These are phyloP conservation scores for Balamuthia mandrillaris DNA, from an alignment of 208 protist genomes.

Conservation along the genomic window DNA sequence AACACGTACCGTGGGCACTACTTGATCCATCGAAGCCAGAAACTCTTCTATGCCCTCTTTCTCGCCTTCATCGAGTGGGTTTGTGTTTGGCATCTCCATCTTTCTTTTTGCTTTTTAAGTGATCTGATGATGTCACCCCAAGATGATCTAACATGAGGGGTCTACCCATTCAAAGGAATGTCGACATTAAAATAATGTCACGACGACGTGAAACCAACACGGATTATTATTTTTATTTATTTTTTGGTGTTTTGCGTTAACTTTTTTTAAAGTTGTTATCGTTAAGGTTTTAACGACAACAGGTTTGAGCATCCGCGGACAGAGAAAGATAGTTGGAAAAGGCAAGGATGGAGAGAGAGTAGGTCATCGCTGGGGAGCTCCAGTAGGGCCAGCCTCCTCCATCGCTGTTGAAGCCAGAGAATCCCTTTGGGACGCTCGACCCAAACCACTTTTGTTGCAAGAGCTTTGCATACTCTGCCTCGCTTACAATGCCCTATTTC, in stretches of 20 bases:
- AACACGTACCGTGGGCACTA: constrained; percentile 36
- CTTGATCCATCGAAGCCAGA: constrained; percentile 46
- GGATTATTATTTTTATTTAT: too few relatives aligned
- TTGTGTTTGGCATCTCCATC: too few relatives aligned
- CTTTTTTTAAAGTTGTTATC: too few relatives aligned
- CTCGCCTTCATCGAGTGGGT: constrained; percentile 1
- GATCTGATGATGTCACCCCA: too few relatives aligned
- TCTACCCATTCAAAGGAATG: too few relatives aligned
- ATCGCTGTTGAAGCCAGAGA: background rate
- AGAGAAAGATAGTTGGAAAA: background rate
- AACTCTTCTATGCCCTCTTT: constrained; percentile 37
- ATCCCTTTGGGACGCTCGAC: background rate
- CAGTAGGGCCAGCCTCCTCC: background rate
- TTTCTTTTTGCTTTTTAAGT: too few relatives aligned
- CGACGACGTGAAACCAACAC: too few relatives aligned
- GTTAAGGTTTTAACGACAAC: too few relatives aligned
- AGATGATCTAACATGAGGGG: too few relatives aligned
- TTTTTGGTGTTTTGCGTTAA: too few relatives aligned
- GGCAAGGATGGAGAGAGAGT: background rate
- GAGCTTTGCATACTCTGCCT: background rate
- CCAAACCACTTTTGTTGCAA: background rate
- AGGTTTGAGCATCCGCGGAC: too few relatives aligned
- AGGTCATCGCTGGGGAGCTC: background rate
- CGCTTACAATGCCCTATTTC: background rate
- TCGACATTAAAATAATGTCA: too few relatives aligned